Percentiles rank a stretch among this genome's conserved stretches.
phyloP scores from a whole-genome alignment of 2,329 filamentous ascomycete genomes.

The Colletotrichum theobromicola region DNA sequence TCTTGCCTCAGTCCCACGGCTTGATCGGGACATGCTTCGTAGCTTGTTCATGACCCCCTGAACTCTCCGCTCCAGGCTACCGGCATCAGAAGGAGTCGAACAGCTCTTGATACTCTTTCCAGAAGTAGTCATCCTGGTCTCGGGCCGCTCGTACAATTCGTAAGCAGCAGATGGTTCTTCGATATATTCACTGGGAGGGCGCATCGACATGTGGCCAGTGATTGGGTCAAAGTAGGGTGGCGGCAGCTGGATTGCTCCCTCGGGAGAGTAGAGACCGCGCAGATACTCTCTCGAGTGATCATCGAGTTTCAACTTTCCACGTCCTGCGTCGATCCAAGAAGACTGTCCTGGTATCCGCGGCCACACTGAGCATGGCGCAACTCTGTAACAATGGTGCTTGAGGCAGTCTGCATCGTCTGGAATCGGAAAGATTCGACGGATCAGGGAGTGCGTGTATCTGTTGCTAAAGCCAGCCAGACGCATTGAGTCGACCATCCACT shows the following conservation, averaged over 20 bases:
- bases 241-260: slow-evolving; percentile 7
- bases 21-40: not conserved
- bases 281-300: slow-evolving; percentile 6
- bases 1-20: not conserved
- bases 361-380: slow-evolving; percentile 15
- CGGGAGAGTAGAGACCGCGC: not conserved
- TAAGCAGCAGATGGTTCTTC: not conserved
- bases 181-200: not conserved
- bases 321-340: slow-evolving; percentile 8
- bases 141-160: not conserved
- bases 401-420: not conserved
- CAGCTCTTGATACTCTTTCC: not conserved
- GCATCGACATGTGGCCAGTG: not conserved
- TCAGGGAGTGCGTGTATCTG: slow-evolving; percentile 30
- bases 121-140: not conserved
- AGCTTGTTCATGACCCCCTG: not conserved
- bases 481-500: slow-evolving; percentile 32
- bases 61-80: not conserved
- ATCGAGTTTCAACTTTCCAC: not conserved
- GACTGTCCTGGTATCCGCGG: slow-evolving; percentile 12
- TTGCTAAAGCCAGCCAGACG: slow-evolving; percentile 43
- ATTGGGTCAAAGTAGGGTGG: not conserved
- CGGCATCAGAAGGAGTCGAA: not conserved
- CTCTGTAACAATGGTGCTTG: slow-evolving; percentile 11
- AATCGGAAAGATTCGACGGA: slow-evolving; percentile 30